Conservation (phyloP, 768 basidiomycete genomes). For the Pilatotrama ljubarskyi region DNA sequence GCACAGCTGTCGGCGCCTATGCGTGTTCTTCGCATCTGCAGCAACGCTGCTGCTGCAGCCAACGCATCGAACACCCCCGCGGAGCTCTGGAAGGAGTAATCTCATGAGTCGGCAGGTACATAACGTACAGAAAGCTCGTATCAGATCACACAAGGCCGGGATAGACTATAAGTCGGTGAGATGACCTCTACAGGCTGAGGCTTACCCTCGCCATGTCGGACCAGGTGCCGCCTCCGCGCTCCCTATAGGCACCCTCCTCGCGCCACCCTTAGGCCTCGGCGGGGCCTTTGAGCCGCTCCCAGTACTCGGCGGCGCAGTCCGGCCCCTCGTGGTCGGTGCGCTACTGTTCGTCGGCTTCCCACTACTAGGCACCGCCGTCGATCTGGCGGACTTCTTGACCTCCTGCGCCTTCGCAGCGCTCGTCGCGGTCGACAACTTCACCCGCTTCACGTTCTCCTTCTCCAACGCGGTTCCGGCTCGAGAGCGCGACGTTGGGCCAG, state of each 20-base stretch:
- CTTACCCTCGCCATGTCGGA: conserved; percentile 51
- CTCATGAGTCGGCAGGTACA: too few species aligned
- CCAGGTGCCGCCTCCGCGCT: conserved; percentile 61
- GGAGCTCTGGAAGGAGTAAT: too few species aligned
- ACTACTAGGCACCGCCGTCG: not conserved
- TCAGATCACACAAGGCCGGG: too few species aligned
- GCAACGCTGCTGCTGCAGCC: too few species aligned
- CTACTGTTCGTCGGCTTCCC: conserved; percentile 4
- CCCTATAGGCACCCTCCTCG: conserved; percentile 66
- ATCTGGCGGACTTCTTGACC: conserved; percentile 1
- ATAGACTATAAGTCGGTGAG: too few species aligned
- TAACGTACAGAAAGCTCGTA: too few species aligned
- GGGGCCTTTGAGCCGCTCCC: not conserved
- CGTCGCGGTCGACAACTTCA: conserved; percentile 14
- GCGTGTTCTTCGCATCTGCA: too few species aligned
- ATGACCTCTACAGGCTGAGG: too few species aligned
- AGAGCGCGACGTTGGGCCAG: conserved; percentile 8
- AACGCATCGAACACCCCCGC: too few species aligned
- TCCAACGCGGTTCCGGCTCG: conserved; percentile 25
- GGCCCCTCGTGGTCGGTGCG: not conserved
- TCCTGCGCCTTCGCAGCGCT: not conserved
- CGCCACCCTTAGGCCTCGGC: conserved; percentile 42
- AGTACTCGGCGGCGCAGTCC: not conserved
- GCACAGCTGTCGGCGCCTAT: too few species aligned
- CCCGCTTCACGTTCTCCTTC: conserved; percentile 32